These are phyloP conservation scores for Botryobasidium botryosum DNA, from an alignment of 768 basidiomycete species.

Conservation along the genomic window DNA sequence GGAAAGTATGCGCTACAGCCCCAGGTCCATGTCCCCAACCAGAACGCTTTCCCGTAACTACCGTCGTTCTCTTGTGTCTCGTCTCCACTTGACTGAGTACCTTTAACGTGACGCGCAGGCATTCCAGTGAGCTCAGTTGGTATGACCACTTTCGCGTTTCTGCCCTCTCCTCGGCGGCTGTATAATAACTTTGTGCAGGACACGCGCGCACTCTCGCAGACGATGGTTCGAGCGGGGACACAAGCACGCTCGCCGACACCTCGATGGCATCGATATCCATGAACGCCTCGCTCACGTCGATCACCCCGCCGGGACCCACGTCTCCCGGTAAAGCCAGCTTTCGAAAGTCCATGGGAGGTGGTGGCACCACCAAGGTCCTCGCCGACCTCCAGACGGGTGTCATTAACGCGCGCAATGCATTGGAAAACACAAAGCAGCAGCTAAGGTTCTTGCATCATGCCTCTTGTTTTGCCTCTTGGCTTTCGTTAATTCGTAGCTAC, in stretches of 20 bases:
- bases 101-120: too few species aligned
- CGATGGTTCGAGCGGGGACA: conserved; percentile 27
- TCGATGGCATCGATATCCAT: conserved; percentile 15
- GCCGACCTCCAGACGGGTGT: conserved; percentile 78
- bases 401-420: conserved; percentile 54
- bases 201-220: conserved; percentile 75
- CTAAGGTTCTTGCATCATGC: conserved; percentile 28
- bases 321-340: conserved; percentile 27
- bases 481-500: not conserved
- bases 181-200: conserved; percentile 28
- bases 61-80: too few species aligned
- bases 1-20: too few species aligned
- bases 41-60: too few species aligned
- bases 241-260: conserved; percentile 16
- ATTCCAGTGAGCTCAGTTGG: conserved; percentile 67
- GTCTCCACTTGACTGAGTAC: too few species aligned
- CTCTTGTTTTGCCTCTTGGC: not conserved
- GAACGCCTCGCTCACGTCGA: conserved; percentile 16
- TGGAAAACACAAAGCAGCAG: conserved; percentile 77
- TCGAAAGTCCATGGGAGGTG: conserved; percentile 29
- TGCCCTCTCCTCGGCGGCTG: conserved; percentile 3
- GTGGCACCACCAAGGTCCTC: conserved; percentile 65
- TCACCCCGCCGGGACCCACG: conserved; percentile 27
- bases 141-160: conserved; percentile 24
- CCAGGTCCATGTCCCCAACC: too few species aligned